Conservation (phyloP, 768 basidiomycete species). For the Grammothele lineata region DNA sequence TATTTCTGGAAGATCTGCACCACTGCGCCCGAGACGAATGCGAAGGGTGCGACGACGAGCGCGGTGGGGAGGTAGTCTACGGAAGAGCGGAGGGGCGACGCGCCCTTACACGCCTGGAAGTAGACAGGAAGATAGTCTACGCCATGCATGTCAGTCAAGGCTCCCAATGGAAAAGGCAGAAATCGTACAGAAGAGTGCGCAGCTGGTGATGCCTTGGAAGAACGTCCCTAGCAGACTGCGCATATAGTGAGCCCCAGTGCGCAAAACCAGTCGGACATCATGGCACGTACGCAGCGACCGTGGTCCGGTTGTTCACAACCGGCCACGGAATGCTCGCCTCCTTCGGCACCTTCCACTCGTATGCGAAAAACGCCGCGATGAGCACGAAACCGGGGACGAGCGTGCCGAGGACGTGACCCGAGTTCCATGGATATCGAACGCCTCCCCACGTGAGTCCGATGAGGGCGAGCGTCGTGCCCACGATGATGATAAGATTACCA, state of each 20-base stretch:
- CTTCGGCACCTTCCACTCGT: constrained; percentile 21
- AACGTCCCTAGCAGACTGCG: constrained; percentile 25
- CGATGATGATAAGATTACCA: constrained; percentile 22
- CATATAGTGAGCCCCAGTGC: no score
- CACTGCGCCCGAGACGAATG: constrained; percentile 31
- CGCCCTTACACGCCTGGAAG: constrained; percentile 40
- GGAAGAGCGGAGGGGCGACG: constrained; percentile 33
- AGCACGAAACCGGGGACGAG: constrained; percentile 4
- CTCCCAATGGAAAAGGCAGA: no score
- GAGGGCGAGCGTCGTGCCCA: constrained; percentile 13
- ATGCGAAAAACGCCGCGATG: constrained; percentile 1
- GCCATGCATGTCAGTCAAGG: no score
- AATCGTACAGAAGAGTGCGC: constrained; percentile 20
- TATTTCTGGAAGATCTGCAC: constrained; percentile 31
- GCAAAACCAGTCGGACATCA: no score
- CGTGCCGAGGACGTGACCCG: constrained; percentile 14
- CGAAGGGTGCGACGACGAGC: constrained; percentile 33
- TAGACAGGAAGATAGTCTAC: constrained; percentile 39
- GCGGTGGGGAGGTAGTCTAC: constrained; percentile 32
- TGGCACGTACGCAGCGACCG: not conserved
- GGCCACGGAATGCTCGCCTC: not conserved
- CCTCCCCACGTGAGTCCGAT: constrained; percentile 32
- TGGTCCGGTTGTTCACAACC: constrained; percentile 1
- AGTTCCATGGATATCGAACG: constrained; percentile 32
- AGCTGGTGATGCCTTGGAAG: constrained; percentile 7